Evolutionary conservation across 768 basidiomycete species (phyloP), one percentile per base, ranked within the genome.

Genomic region (Amylocystis lapponica): DNA sequence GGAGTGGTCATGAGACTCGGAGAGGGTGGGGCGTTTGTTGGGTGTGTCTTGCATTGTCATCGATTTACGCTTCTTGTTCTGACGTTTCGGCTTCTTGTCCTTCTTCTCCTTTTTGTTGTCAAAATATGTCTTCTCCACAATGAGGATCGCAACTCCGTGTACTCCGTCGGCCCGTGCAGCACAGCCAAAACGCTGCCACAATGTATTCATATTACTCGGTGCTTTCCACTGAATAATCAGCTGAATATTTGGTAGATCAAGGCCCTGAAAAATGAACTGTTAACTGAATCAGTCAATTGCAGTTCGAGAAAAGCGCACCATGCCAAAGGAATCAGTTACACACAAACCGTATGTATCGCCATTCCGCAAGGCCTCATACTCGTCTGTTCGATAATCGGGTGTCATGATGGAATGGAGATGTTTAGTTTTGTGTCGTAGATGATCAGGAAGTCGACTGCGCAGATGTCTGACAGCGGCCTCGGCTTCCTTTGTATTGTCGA

Each of bases 151-250:
- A 0, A 32, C 35, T 8, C 42, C 56, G n/a, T 41, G 4, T 9
- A 58, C 39, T 1, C 2, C n/a, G 9, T 14, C 30, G 26, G 51
- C 39, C 9, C 55, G 19, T 4, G 43, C 66, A 2, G 46, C 66
- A 13, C 56, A 55, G 2, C 67, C 66, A 45, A 66, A 61, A 1
- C 59, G 45, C 43, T 70, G 68, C 64, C 59, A 63, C 4, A 68
- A 43, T 0, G 59, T 52, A 2, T 50, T 49, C 10, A 66, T 36
- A 21, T 42, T 44, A 39, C 55, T 57, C 5, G 55, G 57, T 0
- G 49, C 61, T 23, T 43, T 43, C 51, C 53, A 70, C 43, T 69
- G 68, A 5, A 70, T 54, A 20, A 69, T 56, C 16, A 68, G 35
- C 8, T 42, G 17, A 5, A 70, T 60, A 39, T 61, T 54, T 1